These are phyloP conservation scores for Pseudogymnoascus sp. DNA, from an alignment of 2,329 filamentous ascomycete species.

Conservation along the genomic window DNA sequence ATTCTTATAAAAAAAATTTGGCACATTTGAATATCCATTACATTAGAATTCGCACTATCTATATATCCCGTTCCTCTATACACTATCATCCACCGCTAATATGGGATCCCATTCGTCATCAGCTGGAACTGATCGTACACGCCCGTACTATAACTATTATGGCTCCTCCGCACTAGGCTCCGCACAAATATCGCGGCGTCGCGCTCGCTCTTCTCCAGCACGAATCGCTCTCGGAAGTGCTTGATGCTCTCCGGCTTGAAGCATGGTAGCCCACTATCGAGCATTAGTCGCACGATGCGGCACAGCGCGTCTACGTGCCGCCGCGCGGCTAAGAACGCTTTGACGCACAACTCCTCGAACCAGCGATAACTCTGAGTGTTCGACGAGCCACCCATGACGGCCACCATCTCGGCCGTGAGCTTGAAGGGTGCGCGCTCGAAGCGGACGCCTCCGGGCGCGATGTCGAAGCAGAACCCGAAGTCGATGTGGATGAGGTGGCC, in stretches of 20 bases:
- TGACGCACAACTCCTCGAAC: conserved; percentile 95
- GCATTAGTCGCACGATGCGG: conserved; percentile 88
- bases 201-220: conserved; percentile 79
- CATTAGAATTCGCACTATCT: neutral
- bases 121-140: conserved; percentile 98
- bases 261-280: conserved; percentile 90
- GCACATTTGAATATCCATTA: neutral
- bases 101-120: conserved; percentile 94
- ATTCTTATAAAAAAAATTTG: neutral
- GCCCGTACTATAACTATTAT: conserved; percentile 81
- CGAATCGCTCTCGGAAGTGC: conserved; percentile 88
- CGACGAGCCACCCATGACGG: conserved; percentile 89
- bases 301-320: conserved; percentile 82
- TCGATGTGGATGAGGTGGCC: conserved; percentile 98
- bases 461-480: conserved; percentile 99
- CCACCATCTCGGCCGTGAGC: conserved; percentile 92
- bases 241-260: conserved; percentile 94
- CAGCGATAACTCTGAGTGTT: conserved; percentile 83
- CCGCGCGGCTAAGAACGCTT: conserved; percentile 81
- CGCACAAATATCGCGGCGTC: conserved; percentile 94
- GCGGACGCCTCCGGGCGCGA: conserved; percentile 89
- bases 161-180: conserved; percentile 80
- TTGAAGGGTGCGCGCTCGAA: conserved; percentile 99
- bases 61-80: neutral
- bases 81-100: conserved; percentile 29